phyloP scores from a whole-genome alignment of 2,329 filamentous ascomycete genomes.

The Ceratocystis eucalypticola region DNA sequence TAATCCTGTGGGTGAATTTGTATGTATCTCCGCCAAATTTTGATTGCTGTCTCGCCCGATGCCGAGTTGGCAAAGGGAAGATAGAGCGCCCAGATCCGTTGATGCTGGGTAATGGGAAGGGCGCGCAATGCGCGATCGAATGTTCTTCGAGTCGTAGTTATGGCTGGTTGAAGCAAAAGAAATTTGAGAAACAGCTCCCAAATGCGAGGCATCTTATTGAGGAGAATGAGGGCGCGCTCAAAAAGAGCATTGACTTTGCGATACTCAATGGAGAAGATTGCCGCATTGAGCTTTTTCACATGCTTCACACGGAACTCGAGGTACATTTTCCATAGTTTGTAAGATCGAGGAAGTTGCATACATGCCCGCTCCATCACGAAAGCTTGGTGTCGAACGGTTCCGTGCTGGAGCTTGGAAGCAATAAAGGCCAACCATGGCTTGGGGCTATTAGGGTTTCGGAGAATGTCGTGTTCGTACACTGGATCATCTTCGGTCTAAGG shows the following conservation, averaged over 20 bases:
- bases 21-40: constrained; percentile 91
- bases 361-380: constrained; percentile 83
- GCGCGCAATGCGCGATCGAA: constrained; percentile 90
- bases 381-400: constrained; percentile 71
- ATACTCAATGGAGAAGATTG: constrained; percentile 65
- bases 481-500: constrained; percentile 69
- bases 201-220: constrained; percentile 97
- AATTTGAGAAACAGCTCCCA: constrained; percentile 97
- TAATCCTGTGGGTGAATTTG: constrained; percentile 91
- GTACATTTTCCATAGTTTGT: constrained; percentile 98
- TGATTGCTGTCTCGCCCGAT: constrained; percentile 77
- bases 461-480: constrained; percentile 90
- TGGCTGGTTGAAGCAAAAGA: constrained; percentile 76
- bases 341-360: constrained; percentile 77
- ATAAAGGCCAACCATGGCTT: constrained; percentile 95
- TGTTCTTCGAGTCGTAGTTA: constrained; percentile 71
- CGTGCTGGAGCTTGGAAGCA: constrained; percentile 79
- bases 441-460: constrained; percentile 70
- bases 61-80: constrained; percentile 82
- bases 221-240: constrained; percentile 76
- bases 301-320: constrained; percentile 73
- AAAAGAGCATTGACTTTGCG: constrained; percentile 91
- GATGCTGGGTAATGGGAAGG: constrained; percentile 86
- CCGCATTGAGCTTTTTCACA: constrained; percentile 68
- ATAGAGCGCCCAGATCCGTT: constrained; percentile 88